phyloP scores from a whole-genome alignment of 2,329 filamentous ascomycete genomes.

The Claviceps sp. region DNA sequence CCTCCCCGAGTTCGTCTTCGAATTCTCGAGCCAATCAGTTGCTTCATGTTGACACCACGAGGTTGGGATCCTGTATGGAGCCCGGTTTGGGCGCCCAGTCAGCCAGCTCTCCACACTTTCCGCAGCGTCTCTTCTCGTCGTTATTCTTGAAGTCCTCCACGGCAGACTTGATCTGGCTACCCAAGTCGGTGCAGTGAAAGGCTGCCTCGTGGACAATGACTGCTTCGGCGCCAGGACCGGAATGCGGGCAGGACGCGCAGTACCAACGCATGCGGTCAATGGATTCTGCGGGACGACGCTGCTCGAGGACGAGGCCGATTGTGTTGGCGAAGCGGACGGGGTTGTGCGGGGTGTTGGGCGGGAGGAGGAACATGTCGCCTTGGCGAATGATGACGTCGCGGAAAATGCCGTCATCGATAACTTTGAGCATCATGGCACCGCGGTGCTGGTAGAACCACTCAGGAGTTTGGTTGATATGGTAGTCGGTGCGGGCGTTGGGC shows the following conservation, averaged over 20 bases:
- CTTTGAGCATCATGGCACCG: conserved; percentile 86
- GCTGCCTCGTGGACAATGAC: conserved; percentile 66
- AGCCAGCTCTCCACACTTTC: conserved; percentile 62
- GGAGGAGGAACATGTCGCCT: conserved; percentile 86
- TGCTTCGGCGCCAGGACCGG: conserved; percentile 14
- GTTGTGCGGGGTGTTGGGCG: conserved; percentile 91
- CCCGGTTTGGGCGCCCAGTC: conserved; percentile 52
- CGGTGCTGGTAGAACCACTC: conserved; percentile 98
- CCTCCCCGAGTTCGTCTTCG: too few species aligned
- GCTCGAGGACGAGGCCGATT: conserved; percentile 87
- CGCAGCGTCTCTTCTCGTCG: conserved; percentile 58
- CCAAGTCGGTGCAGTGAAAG: conserved; percentile 82
- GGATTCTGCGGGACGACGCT: conserved; percentile 55
- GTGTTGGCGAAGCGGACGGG: conserved; percentile 87
- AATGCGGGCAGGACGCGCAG: conserved; percentile 49
- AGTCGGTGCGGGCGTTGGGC: conserved; percentile 91
- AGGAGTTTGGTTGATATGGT: conserved; percentile 92
- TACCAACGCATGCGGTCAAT: conserved; percentile 85
- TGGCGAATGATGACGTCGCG: conserved; percentile 81
- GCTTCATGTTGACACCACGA: conserved; percentile 14
- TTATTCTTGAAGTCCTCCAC: conserved; percentile 67
- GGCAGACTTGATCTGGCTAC: conserved; percentile 85
- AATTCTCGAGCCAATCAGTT: too few species aligned
- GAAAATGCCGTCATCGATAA: conserved; percentile 60
- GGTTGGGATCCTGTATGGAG: conserved; percentile 45